Evolutionary conservation across 164 flowering plant genomes (phyloP).

Genomic region (Hamamelis virginiana): DNA sequence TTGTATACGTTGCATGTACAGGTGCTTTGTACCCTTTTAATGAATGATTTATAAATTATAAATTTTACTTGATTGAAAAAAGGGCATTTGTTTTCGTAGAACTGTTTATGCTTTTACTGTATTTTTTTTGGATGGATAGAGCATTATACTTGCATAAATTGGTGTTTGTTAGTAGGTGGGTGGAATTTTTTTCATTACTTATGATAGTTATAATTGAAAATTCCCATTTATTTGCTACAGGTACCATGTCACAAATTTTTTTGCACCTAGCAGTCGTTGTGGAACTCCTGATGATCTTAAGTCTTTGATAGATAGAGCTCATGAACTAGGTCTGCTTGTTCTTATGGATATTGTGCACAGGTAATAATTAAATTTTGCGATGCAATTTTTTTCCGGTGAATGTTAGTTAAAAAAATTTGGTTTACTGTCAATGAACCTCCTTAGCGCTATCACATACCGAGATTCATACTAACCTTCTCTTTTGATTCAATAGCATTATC

Average conservation of each 20-base stretch:
- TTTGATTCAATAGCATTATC: no score
- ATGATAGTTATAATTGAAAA: background rate
- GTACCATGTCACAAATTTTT: slow-evolving; percentile 97
- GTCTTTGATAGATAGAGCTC: slow-evolving; percentile 94
- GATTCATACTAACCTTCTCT: no score
- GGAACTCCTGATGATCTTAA: slow-evolving; percentile 99
- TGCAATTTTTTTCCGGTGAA: background rate
- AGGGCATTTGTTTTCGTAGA: no score
- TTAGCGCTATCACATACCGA: no score
- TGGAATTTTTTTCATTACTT: background rate
- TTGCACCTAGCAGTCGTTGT: slow-evolving; percentile 98
- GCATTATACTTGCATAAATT: background rate
- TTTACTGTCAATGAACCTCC: background rate
- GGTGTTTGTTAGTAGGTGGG: background rate
- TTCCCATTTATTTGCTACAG: slow-evolving; percentile 36
- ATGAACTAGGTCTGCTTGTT: slow-evolving; percentile 93
- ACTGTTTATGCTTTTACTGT: background rate
- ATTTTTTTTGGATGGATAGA: background rate
- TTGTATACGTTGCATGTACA: background rate
- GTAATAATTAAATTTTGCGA: slow-evolving; percentile 33
- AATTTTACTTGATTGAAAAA: no score
- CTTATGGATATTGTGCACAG: slow-evolving; percentile 99
- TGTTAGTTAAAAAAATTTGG: no score
- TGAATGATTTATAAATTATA: no score
- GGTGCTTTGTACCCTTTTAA: background rate